Base-by-base conservation (phyloP, 495 filamentous ascomycete genomes). In the Lophiotrema nucula region DNA sequence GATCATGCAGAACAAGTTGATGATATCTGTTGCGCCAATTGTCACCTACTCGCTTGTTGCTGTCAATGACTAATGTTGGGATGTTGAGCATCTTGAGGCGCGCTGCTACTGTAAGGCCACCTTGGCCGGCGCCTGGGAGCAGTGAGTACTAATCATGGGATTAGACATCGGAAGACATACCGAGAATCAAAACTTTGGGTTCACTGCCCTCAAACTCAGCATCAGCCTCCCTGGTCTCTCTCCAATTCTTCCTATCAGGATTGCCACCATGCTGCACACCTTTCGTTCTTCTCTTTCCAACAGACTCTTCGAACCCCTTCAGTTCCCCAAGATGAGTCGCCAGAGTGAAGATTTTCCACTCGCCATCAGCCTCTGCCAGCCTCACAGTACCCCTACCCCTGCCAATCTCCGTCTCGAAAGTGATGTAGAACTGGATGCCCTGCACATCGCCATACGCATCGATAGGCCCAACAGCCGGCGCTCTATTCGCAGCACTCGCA, bases 21-120 rank as follows among this genome's bases (percentile, higher is more conserved):
- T 57, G 47, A 61, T 86, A 86, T 23, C 89, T 74, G n/a, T 79
- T 80, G 19, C 88, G 77, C 89, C 89, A 93, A 69, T 83, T 89
- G 65, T 90, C 88, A 8, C 89, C 89, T 11, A 92, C 73, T 15
- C 79, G 68, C 12, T 79, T 76, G 64, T 85, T 85, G 18, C 72
- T 70, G 65, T 93, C 89, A 56, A 92, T 79, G 22, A 88, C 68
- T 23, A 93, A 73, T 0, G 81, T 69, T 22, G 81, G 68, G 8
- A 93, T 72, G 24, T 76, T 69, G n/a, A 92, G 78, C 77, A 87
- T 82, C 66, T 89, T 85, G 19, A 92, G 77, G 11, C 88, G 79
- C 8, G 88, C 88, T n/a, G 80, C 78, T 13, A 77, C 74, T 0
- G 81, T 83, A 11, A 92, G 77, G 13, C 82, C 82, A 10, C 70